Evolutionary conservation across 1,284 basidiomycete species (phyloP), one percentile per base, ranked within the genome.

Genomic region (Flammula alnicola): DNA sequence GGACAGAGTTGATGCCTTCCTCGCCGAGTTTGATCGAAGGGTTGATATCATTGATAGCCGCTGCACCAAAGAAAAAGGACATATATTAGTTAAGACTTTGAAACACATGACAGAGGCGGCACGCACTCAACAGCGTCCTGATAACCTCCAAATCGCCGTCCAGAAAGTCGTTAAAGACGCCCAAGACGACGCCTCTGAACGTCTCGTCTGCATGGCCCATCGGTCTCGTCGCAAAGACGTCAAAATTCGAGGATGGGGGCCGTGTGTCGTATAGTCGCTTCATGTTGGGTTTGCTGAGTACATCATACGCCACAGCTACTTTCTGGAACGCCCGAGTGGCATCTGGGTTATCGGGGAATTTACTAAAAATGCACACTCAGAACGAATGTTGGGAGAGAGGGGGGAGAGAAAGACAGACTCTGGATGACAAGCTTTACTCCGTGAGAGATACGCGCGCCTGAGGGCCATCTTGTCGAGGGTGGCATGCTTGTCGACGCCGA

Each of bases 281-380:
- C 3, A 83, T 81, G 9, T 81, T 73, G 0, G 91, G 88, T 49
- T 86, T 85, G 59, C 83, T 86, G 29, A 94, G 80, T 1, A 91
- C 82, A 59, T 89, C 80, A 60, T 93, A 93, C 0, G 91, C 91
- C 17, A 92, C 81, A 5, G 88, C 85, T 1, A 94, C 84, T 60
- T 88, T 89, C 65, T 93, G 92, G 62, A 94, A 94, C 0, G 92
- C 92, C 17, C 81, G 74, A 0, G 91, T 93, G 11, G 91, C 88
- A 42, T 83, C 75, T 12, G 86, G 81, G 62, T 88, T 86, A 57
- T 81, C 74, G 5, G 88, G 89, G 55, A 89, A 92, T 75, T 93
- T 94, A 65, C 90, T 93, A 59, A 12, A 46, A 32, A 42, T 47
- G 49, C n/a, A 20, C 19, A 26, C 17, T 12, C 42, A 51, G 36